Percentiles rank a stretch among this genome's conserved stretches.
Evolutionary conservation across 164 flowering plant genomes (phyloP).

Genomic region (Tinospora cordifolia): DNA sequence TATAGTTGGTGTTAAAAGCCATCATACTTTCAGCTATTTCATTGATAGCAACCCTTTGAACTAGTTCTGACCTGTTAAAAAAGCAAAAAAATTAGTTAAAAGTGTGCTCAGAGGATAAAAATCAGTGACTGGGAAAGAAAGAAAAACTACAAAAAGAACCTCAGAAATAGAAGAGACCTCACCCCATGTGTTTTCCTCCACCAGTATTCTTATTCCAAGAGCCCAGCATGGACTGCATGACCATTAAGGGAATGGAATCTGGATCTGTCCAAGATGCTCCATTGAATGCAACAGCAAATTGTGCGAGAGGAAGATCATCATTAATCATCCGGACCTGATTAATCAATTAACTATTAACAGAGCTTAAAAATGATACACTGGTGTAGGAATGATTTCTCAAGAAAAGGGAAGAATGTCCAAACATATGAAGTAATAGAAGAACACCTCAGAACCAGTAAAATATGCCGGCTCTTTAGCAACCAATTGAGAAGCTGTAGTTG

Average conservation of each 20-base stretch:
- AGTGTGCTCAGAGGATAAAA: constrained; percentile 1
- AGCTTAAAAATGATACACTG: not conserved
- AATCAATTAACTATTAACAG: constrained; percentile 6
- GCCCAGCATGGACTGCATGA: constrained; percentile 92
- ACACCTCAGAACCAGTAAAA: constrained; percentile 98
- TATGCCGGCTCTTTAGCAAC: constrained; percentile 66
- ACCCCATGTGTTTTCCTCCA: constrained; percentile 98
- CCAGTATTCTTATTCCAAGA: constrained; percentile 75
- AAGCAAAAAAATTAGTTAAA: constrained; percentile 10
- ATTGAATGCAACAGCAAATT: constrained; percentile 89
- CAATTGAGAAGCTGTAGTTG: constrained; percentile 71
- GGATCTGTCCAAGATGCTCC: constrained; percentile 99
- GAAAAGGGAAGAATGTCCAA: not conserved
- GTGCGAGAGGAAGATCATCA: constrained; percentile 86
- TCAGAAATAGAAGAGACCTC: constrained; percentile 12
- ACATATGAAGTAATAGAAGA: constrained; percentile 6
- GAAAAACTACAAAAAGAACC: not conserved
- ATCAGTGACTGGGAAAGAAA: not conserved
- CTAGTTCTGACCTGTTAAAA: constrained; percentile 71
- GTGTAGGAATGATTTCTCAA: not conserved
- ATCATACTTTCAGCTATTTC: constrained; percentile 75
- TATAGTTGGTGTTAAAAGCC: constrained; percentile 66
- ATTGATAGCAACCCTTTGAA: constrained; percentile 75
- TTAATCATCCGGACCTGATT: constrained; percentile 79
- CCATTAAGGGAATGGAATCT: constrained; percentile 94